phyloP scores from a whole-genome alignment of 179 eudicot genomes.

The Monotropa hypopitys region DNA sequence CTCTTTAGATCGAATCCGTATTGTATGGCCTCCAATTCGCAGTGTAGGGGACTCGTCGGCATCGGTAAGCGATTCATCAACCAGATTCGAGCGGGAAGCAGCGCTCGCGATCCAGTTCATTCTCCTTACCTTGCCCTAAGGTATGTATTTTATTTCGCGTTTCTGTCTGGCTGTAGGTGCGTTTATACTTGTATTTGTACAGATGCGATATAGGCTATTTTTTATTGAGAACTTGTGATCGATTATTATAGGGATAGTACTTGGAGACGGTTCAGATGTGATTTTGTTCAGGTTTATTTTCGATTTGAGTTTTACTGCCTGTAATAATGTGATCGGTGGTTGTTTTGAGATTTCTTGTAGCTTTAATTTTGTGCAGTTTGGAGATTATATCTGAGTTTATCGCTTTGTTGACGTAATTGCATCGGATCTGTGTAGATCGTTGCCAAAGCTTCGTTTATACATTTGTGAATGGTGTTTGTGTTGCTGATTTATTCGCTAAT shows the following conservation, averaged over 20 bases:
- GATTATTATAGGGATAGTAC: no score
- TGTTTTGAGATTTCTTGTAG: background rate
- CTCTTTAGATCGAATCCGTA: background rate
- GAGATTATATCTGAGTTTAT: background rate
- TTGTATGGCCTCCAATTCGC: conserved; percentile 63
- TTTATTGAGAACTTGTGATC: background rate
- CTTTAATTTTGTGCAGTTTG: background rate
- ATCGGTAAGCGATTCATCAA: conserved; percentile 32
- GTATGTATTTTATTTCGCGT: conserved; percentile 10
- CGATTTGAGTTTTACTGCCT: background rate
- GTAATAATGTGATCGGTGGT: background rate
- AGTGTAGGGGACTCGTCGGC: conserved; percentile 28
- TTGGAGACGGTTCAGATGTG: background rate
- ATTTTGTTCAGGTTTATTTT: background rate
- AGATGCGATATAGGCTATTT: background rate
- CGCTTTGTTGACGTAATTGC: background rate
- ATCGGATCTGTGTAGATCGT: background rate
- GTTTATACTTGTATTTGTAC: background rate
- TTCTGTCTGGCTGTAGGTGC: background rate
- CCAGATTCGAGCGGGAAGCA: conserved; percentile 25
- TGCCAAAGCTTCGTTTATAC: background rate
- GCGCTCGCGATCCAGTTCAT: background rate
- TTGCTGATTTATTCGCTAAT: background rate
- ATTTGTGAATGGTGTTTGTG: background rate
- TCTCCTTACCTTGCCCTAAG: conserved; percentile 28